Evolutionary conservation across 805 yeast species (phyloP), one percentile per base, ranked within the genome.

Genomic region (Sugiyamaella boreocaroliniensis): DNA sequence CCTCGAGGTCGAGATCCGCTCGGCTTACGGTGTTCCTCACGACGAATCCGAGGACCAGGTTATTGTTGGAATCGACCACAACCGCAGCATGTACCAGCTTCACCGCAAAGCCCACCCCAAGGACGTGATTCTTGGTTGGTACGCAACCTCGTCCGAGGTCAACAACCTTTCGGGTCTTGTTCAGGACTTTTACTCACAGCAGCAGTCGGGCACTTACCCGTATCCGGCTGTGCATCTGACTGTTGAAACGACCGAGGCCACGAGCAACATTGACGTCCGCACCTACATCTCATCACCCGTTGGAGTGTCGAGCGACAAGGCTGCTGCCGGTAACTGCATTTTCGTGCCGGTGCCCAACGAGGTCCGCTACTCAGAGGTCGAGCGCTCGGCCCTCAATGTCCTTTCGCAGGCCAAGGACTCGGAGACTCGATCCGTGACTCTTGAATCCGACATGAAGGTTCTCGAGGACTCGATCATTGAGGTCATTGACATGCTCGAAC

Each of bases 111-210:
- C 92, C 34, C 84, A 83, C 69, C 92, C 93, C 53, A 85, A 85
- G 65, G 85, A 83, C 58, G 76, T 77, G 49, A 84, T 89, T 51
- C 76, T 89, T 47, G 96, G 96, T 52, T 89, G 96, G 96, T 89
- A 86, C 67, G 66, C 75, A 22, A 73, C 85, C 15, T 71, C 74
- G 47, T 71, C 77, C 16, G 74, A 73, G 58, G 77, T 87, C 57
- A 90, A 86, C 70, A 76, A 80, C 51, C 79, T 84, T 67, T 80
- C 89, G 12, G 87, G 87, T 9, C 76, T 86, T 58, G 82, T 88
- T 63, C 95, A 88, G 67, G 92, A 84, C 63, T 84, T 86, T 64
- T 88, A 84, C 71, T 82, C 83, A 62, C 84, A 86, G 53, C 83
- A 86, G 51, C 70, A 76, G 15, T 85, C 81, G 63, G 81, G 89